Percentiles rank a stretch among this genome's conserved stretches.
Conservation (phyloP, 1,139 yeast species). For the Yamadazyma dushanensis region DNA sequence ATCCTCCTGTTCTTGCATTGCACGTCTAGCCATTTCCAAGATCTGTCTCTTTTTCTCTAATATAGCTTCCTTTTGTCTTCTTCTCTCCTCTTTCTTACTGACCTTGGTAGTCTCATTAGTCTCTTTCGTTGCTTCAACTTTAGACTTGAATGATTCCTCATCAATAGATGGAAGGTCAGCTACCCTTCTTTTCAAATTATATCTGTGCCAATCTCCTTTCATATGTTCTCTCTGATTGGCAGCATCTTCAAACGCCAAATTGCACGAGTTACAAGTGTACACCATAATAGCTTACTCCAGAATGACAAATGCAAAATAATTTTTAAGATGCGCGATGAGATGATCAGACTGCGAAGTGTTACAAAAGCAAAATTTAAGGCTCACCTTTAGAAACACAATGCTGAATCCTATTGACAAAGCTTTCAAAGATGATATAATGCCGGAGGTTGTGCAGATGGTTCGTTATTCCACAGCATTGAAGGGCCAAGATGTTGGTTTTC, state of each 20-base stretch:
- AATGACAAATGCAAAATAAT: conserved; percentile 1
- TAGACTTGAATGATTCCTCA: conserved; percentile 46
- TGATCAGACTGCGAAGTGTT: conserved; percentile 6
- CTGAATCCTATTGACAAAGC: conserved; percentile 2
- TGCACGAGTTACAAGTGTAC: conserved; percentile 49
- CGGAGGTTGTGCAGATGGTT: conserved; percentile 54
- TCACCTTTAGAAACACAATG: not conserved
- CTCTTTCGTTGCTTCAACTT: conserved; percentile 36
- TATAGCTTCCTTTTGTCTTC: conserved; percentile 63
- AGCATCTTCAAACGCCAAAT: conserved; percentile 39
- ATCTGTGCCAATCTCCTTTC: conserved; percentile 77
- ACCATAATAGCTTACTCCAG: conserved; percentile 16
- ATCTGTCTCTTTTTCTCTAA: conserved; percentile 61
- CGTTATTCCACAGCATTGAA: conserved; percentile 74
- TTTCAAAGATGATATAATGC: conserved; percentile 24
- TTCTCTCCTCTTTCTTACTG: conserved; percentile 64
- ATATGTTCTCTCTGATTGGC: conserved; percentile 48
- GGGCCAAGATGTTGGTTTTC: conserved; percentile 78
- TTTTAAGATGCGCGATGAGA: conserved; percentile 16
- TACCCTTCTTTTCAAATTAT: conserved; percentile 60
- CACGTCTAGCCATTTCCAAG: conserved; percentile 59
- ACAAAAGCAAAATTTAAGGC: conserved; percentile 1
- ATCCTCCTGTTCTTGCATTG: conserved; percentile 32
- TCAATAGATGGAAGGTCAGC: conserved; percentile 58
- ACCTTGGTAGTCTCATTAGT: conserved; percentile 28